Percentiles rank a stretch among this genome's conserved stretches.
These are phyloP conservation scores for Vitis cinerea DNA, from an alignment of 164 flowering plant species.

Conservation along the genomic window DNA sequence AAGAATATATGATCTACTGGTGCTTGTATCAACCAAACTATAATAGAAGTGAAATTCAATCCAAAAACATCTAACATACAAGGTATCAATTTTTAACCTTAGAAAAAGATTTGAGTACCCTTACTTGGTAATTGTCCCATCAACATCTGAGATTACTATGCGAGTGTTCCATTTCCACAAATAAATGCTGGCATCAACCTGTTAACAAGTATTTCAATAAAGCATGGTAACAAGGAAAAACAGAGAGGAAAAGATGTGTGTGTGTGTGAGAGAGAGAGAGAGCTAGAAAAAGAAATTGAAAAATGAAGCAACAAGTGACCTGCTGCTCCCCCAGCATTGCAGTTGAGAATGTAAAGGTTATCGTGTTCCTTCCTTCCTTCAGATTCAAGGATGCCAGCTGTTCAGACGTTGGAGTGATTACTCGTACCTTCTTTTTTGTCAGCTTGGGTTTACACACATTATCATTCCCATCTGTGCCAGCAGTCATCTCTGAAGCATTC, in stretches of 20 bases:
- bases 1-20: neutral
- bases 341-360: conserved; percentile 88
- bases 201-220: conserved; percentile 12
- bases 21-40: neutral
- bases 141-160: conserved; percentile 93
- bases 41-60: neutral
- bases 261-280: neutral
- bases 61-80: neutral
- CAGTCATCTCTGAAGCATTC: conserved; percentile 21
- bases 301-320: conserved; percentile 40
- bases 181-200: conserved; percentile 95
- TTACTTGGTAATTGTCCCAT: conserved; percentile 97
- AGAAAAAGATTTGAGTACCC: conserved; percentile 6
- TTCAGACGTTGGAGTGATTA: conserved; percentile 71
- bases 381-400: conserved; percentile 81
- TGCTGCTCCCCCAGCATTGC: conserved; percentile 89
- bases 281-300: neutral
- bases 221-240: neutral
- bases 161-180: conserved; percentile 97
- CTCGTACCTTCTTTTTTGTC: conserved; percentile 42
- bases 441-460: conserved; percentile 20
- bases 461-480: conserved; percentile 16
- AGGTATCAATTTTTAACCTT: neutral
- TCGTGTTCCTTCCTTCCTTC: conserved; percentile 71
- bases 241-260: neutral